A percentile compares a stretch with the other conserved stretches of the same genome.
Evolutionary conservation across 306 rosid species (phyloP).

Genomic region (Vigna radiata): DNA sequence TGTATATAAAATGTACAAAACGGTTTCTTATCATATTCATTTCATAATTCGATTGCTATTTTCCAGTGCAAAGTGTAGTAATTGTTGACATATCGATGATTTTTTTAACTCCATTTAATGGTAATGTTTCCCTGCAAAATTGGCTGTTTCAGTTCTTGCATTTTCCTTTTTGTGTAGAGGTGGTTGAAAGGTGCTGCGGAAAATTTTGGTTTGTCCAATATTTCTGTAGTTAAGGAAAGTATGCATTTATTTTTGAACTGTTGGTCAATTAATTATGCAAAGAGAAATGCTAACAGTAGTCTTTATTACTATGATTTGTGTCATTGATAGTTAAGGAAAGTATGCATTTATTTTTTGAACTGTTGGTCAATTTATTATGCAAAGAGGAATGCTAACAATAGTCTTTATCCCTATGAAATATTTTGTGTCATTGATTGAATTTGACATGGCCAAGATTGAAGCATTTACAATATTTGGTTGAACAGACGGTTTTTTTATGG

Average conservation of each 20-base stretch:
- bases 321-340: background rate
- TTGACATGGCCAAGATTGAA: background rate
- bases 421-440: background rate
- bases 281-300: background rate
- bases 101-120: background rate
- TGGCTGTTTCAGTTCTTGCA: background rate
- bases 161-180: background rate
- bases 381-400: background rate
- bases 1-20: constrained; percentile 57
- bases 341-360: background rate
- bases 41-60: constrained; percentile 42
- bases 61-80: constrained; percentile 31
- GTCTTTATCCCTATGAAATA: background rate
- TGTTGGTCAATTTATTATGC: background rate
- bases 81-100: constrained; percentile 11
- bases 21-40: constrained; percentile 37
- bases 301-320: background rate
- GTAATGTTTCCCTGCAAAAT: background rate
- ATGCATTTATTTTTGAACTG: background rate
- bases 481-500: background rate
- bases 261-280: background rate
- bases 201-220: background rate
- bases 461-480: background rate
- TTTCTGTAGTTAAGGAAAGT: background rate
- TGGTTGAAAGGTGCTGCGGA: too few species aligned